A percentile compares a stretch with the other conserved stretches of the same genome.
Evolutionary conservation across 768 basidiomycete species (phyloP).

Genomic region (Podaxis sp.): DNA sequence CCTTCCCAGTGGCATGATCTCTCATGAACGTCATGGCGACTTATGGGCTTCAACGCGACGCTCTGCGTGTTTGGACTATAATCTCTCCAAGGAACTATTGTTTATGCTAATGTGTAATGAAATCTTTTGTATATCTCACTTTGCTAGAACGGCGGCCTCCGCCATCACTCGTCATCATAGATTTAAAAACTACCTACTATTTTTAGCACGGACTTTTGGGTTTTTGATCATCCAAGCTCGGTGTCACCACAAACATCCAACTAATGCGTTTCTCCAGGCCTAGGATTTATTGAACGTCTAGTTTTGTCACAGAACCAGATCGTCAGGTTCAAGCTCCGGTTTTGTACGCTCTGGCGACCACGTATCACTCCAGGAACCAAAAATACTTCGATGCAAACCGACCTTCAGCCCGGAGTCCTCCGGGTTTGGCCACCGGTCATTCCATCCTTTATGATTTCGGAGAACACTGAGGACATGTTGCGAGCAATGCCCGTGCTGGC

Average conservation of each 20-base stretch:
- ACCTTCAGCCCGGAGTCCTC: not conserved
- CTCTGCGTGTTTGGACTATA: too few species aligned
- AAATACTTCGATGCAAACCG: not conserved
- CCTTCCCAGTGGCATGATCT: too few species aligned
- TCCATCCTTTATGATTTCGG: not conserved
- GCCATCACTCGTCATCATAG: too few species aligned
- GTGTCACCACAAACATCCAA: not conserved
- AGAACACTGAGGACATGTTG: not conserved
- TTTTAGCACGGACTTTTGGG: too few species aligned
- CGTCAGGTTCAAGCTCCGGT: not conserved
- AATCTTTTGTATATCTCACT: too few species aligned
- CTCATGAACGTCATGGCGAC: too few species aligned
- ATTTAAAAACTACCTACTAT: too few species aligned
- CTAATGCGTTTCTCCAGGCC: not conserved
- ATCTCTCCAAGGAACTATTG: too few species aligned
- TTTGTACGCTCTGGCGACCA: not conserved
- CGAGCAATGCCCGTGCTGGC: not conserved
- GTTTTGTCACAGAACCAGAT: not conserved
- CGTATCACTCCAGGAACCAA: not conserved
- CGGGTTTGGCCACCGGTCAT: not conserved
- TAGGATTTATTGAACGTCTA: not conserved
- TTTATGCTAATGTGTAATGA: too few species aligned
- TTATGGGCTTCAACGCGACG: too few species aligned
- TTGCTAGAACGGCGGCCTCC: too few species aligned
- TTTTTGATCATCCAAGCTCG: not conserved